A percentile compares a stretch with the other conserved stretches of the same genome.
phyloP scores from a whole-genome alignment of 345 rosid species.

The Syzygium grande region DNA sequence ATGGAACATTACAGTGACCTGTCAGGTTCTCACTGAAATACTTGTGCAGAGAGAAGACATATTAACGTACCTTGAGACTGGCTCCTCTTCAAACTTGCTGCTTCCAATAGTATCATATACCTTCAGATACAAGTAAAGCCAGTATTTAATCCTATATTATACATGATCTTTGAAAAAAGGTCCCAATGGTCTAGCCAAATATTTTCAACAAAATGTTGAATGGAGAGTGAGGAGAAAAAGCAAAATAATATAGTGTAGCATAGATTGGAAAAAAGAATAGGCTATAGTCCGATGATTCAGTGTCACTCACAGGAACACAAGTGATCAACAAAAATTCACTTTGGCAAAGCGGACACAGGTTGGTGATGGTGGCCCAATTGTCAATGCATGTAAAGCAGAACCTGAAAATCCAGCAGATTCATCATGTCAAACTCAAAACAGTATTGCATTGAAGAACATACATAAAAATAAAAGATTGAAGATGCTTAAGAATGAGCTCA shows the following conservation, averaged over 20 bases:
- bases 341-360: constrained; percentile 97
- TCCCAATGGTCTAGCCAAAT: not conserved
- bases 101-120: constrained; percentile 81
- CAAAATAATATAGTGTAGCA: not conserved
- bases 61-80: constrained; percentile 48
- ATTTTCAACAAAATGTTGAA: not conserved
- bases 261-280: not conserved
- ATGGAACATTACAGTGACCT: not conserved
- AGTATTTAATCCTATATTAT: not conserved
- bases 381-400: constrained; percentile 98
- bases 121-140: constrained; percentile 34
- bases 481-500: not conserved
- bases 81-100: constrained; percentile 64
- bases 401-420: constrained; percentile 41
- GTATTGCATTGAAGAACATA: not conserved
- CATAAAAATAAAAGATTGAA: not conserved
- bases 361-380: constrained; percentile 95
- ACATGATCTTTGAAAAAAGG: not conserved
- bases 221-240: not conserved
- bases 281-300: not conserved
- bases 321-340: constrained; percentile 92
- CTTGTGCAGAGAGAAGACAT: not conserved
- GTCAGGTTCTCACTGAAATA: not conserved
- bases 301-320: constrained; percentile 84
- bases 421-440: constrained; percentile 2